Percentiles rank a stretch among this genome's conserved stretches.
phyloP scores from a whole-genome alignment of 345 rosid species.

The Moringa oleifera region DNA sequence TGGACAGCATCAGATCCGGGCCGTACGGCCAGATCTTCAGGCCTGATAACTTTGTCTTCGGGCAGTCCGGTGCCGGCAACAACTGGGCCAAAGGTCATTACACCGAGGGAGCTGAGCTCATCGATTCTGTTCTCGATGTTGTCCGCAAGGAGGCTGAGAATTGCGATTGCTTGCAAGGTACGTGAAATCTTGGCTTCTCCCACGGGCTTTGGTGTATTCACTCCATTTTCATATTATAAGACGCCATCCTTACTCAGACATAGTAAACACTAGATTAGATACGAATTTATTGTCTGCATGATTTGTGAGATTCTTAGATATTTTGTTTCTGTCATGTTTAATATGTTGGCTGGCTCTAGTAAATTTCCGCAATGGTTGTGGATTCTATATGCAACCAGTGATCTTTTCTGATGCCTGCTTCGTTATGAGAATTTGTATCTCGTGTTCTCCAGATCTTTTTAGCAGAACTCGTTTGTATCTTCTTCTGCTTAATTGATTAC shows the following conservation, averaged over 20 bases:
- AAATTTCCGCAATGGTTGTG: no score
- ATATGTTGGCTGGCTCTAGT: no score
- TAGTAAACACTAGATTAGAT: no score
- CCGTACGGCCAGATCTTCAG: conserved; percentile 82
- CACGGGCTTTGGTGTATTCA: no score
- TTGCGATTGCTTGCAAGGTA: conserved; percentile 98
- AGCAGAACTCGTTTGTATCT: neutral
- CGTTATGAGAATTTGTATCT: no score
- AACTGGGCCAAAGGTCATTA: conserved; percentile 93
- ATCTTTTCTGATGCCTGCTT: no score
- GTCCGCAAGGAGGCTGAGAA: conserved; percentile 97
- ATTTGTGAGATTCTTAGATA: no score
- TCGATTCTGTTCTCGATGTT: conserved; percentile 93
- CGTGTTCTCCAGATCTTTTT: neutral
- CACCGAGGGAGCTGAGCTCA: conserved; percentile 94
- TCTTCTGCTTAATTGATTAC: neutral
- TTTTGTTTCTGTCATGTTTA: no score
- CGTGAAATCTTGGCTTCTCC: neutral
- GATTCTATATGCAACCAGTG: no score
- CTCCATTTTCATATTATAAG: no score
- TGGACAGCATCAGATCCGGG: conserved; percentile 96
- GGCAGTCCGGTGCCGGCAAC: conserved; percentile 85
- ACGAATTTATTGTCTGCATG: no score
- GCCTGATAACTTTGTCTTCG: conserved; percentile 83
- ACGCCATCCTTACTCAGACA: no score